Evolutionary conservation across 202 grass and related monocot genomes (phyloP).

Genomic region (Schoenoplectus triqueter): DNA sequence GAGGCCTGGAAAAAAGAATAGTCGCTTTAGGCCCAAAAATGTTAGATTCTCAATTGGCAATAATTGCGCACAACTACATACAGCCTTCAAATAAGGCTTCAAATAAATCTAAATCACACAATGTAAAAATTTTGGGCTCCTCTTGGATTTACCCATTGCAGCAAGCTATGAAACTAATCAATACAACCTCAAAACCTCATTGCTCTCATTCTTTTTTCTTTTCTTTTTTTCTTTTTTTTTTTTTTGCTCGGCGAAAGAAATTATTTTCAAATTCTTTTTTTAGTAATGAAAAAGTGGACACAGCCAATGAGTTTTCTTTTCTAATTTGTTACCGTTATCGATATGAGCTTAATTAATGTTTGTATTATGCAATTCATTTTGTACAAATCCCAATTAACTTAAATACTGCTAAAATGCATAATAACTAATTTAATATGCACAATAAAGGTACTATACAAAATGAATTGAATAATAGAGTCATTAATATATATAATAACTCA

Average conservation of each 20-base stretch:
- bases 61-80: not conserved
- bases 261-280: too few species aligned
- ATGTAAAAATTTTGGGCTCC: not conserved
- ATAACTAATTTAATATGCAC: too few species aligned
- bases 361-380: too few species aligned
- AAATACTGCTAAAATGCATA: too few species aligned
- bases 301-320: not conserved
- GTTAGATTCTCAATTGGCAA: not conserved
- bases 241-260: not conserved
- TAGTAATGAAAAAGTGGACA: not conserved
- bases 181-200: not conserved
- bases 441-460: too few species aligned
- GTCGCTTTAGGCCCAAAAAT: not conserved
- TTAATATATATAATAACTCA: too few species aligned
- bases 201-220: not conserved
- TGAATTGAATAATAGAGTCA: too few species aligned
- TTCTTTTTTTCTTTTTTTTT: not conserved
- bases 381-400: too few species aligned
- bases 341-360: too few species aligned
- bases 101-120: not conserved
- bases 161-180: not conserved
- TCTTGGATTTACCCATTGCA: not conserved
- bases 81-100: not conserved
- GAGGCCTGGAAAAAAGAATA: not conserved
- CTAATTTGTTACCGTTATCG: too few species aligned